These are phyloP conservation scores for Plasmopara viticola DNA, from an alignment of 352 stramenopile species.

Conservation along the genomic window DNA sequence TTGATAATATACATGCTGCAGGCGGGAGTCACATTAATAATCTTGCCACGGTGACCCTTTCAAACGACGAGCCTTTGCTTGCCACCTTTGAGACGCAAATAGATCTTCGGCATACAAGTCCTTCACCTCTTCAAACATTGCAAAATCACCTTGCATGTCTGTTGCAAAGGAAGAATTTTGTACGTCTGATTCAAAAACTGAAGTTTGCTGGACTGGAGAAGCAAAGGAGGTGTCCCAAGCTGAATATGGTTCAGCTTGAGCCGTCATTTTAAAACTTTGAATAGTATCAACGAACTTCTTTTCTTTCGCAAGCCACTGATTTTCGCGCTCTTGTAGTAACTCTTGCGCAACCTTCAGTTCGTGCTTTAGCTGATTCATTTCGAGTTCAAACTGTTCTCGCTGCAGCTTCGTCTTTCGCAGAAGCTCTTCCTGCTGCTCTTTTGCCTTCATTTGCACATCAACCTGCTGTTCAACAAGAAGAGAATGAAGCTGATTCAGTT, in stretches of 20 bases:
- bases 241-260: neutral
- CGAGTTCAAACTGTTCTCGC: conserved; percentile 19
- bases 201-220: conserved; percentile 1
- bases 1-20: too few relatives aligned
- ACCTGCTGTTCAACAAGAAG: conserved; percentile 16
- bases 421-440: conserved; percentile 51
- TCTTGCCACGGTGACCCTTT: neutral
- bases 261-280: conserved; percentile 1
- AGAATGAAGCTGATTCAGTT: conserved; percentile 14
- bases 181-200: conserved; percentile 1
- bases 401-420: conserved; percentile 20
- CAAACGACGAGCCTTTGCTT: neutral
- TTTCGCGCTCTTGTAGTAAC: conserved; percentile 37
- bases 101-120: conserved; percentile 34
- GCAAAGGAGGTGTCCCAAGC: neutral
- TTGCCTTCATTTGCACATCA: conserved; percentile 41
- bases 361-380: conserved; percentile 30
- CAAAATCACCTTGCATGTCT: conserved; percentile 25
- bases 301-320: conserved; percentile 43
- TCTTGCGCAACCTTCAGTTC: conserved; percentile 44
- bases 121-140: conserved; percentile 38
- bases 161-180: conserved; percentile 13
- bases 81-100: conserved; percentile 23
- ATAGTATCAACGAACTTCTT: conserved; percentile 22
- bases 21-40: neutral